A percentile compares a stretch with the other conserved stretches of the same genome.
phyloP scores from a whole-genome alignment of 352 stramenopile genomes.

The Chrysophaeum taylorii region DNA sequence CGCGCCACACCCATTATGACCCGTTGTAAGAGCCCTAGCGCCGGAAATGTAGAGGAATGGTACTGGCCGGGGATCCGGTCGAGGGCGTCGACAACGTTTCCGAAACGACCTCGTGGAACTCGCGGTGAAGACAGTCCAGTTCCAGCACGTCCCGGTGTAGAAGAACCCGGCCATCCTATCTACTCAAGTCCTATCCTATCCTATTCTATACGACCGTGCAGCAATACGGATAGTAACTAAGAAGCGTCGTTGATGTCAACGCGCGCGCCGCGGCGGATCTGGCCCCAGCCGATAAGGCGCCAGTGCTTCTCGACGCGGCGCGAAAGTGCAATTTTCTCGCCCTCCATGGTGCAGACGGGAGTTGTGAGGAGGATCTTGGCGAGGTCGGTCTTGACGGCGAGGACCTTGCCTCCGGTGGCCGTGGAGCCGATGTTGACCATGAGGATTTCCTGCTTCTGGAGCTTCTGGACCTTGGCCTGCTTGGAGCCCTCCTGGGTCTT shows the following conservation, averaged over 20 bases:
- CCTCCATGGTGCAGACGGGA: conserved; percentile 97
- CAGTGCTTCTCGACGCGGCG: conserved; percentile 97
- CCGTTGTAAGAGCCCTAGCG: too few relatives aligned
- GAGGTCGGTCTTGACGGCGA: conserved; percentile 90
- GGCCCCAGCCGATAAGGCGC: conserved; percentile 98
- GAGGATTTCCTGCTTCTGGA: conserved; percentile 96
- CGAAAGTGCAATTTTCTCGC: conserved; percentile 99
- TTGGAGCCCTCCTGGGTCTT: conserved; percentile 98
- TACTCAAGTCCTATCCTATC: too few relatives aligned
- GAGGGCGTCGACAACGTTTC: too few relatives aligned
- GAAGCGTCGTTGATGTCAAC: conserved; percentile 4
- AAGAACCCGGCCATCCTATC: too few relatives aligned
- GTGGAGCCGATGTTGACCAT: conserved; percentile 99
- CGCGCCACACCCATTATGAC: too few relatives aligned
- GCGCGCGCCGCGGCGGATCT: conserved; percentile 66
- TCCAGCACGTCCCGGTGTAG: too few relatives aligned
- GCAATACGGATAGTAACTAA: too few relatives aligned
- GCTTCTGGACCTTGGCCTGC: conserved; percentile 96
- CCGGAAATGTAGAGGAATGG: too few relatives aligned
- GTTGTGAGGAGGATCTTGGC: conserved; percentile 97
- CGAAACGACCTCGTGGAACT: too few relatives aligned
- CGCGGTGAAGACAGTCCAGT: too few relatives aligned
- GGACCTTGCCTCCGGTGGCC: conserved; percentile 85
- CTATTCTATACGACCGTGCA: too few relatives aligned
- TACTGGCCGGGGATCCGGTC: too few relatives aligned